Base-by-base conservation (phyloP, 1,284 basidiomycete genomes). In the Ceratobasidium sp. region DNA sequence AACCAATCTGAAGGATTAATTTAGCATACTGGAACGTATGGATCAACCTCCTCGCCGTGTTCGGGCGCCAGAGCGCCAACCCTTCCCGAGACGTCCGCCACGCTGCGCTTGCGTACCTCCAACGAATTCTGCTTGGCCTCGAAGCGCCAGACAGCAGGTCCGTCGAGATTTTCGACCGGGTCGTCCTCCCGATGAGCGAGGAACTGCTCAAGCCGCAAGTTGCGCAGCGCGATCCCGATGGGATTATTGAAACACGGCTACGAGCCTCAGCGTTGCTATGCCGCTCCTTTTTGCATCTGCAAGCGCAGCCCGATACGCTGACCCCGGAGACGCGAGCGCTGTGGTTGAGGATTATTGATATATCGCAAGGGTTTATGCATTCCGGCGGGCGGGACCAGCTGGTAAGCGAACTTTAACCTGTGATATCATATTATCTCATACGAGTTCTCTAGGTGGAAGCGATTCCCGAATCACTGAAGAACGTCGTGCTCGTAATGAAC, bases 401-500 rank as follows among this genome's bases (percentile, higher is more conserved):
- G 84, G 96, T 96, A 80, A 80, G 93, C 87, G 53, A 22, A 36
- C 24, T 53, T 41, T 22, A 15, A 45, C 27, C 36, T 53, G 22
- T 22, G 57, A 36, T 14, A 56, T 60, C 41, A 53, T 19, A 15
- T 24, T 72, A 17, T 64, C 33, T 57, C 45, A 51, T 22, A 7
- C 17, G 47, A 76, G 67, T 31, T 1, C 41, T 44, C 15, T 54
- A 76, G 74, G 66, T 27, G 19, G 73, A 99, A 82, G 96, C 97
- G 0, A 89, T 98, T 33, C 95, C 94, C 0, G 98, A 99, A 83
- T 97, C 96, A 7, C 87, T 99, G 78, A 99, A 99, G 85, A 99
- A 99, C 81, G 94, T 98, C 44, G 84, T 99, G 29, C 88, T 99
- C 65, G 98, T 99, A 56, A 97, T 99, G 96, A 91, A 97, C 80